Conservation (phyloP, 2,329 filamentous ascomycete genomes). For the Exophiala sideris region DNA sequence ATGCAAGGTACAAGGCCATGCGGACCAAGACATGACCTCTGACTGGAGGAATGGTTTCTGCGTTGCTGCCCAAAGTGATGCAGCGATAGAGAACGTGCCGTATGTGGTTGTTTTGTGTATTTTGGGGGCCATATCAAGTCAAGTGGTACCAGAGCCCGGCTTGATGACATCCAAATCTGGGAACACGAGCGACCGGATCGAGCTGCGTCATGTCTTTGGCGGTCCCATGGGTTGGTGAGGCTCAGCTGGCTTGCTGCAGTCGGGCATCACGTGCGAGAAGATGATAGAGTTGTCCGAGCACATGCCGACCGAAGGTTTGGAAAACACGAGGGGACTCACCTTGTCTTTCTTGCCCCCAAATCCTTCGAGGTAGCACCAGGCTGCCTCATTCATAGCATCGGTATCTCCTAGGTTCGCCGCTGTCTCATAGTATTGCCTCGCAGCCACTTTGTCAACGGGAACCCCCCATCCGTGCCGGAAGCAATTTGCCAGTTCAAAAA, state of each 20-base stretch:
- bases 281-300: neutral
- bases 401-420: slow-evolving; percentile 94
- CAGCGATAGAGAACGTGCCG: slow-evolving; percentile 20
- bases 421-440: slow-evolving; percentile 91
- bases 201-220: slow-evolving; percentile 1
- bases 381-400: slow-evolving; percentile 93
- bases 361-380: slow-evolving; percentile 94
- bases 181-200: neutral
- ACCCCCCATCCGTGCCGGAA: slow-evolving; percentile 96
- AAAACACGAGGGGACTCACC: slow-evolving; percentile 55
- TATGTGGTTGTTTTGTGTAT: slow-evolving; percentile 26
- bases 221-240: slow-evolving; percentile 10
- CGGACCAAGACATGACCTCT: slow-evolving; percentile 9
- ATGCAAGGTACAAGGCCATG: slow-evolving; percentile 25
- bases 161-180: neutral
- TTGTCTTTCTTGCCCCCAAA: slow-evolving; percentile 98
- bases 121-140: slow-evolving; percentile 17
- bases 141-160: slow-evolving; percentile 9
- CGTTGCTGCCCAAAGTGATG: slow-evolving; percentile 39
- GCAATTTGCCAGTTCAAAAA: slow-evolving; percentile 74
- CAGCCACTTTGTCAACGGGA: slow-evolving; percentile 77
- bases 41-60: slow-evolving; percentile 22
- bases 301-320: slow-evolving; percentile 3
- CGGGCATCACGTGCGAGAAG: slow-evolving; percentile 14
- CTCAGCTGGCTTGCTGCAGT: slow-evolving; percentile 17